These are phyloP conservation scores for Climacium dendroides DNA, from an alignment of 225 moss, liverwort and hornwort species.

Conservation along the genomic window DNA sequence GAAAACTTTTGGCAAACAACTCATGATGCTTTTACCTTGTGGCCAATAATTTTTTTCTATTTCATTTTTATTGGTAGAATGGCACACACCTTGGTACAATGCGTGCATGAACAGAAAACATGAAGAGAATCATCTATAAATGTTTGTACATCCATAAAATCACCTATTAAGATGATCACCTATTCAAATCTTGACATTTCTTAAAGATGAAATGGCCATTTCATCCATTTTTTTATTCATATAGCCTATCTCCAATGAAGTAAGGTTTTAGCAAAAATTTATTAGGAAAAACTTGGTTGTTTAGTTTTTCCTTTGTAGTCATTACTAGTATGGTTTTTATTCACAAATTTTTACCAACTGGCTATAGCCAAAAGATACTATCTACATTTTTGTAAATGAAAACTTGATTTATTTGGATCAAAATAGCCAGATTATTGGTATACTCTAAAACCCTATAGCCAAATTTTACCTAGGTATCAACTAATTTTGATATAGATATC, in stretches of 20 bases:
- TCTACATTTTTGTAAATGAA: too few relatives aligned
- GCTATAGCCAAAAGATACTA: neutral
- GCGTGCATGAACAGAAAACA: neutral
- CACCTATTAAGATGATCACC: neutral
- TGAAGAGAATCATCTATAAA: neutral
- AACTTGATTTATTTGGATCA: neutral
- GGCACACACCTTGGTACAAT: accelerated
- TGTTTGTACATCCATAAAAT: neutral
- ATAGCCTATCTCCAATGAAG: neutral
- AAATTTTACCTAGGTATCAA: neutral
- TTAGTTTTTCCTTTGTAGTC: neutral
- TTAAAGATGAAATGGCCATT: accelerated
- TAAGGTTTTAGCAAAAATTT: neutral
- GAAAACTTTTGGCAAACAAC: neutral
- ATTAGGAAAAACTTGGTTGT: accelerated
- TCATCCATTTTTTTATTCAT: neutral
- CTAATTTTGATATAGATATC: neutral
- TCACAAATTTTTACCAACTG: neutral
- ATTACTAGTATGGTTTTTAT: accelerated
- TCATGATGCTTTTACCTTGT: neutral
- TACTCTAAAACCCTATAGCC: neutral
- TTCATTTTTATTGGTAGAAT: neutral
- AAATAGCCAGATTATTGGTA: neutral
- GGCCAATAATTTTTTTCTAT: accelerated
- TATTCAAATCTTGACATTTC: neutral